These are phyloP conservation scores for Macaranga tanarius DNA, from an alignment of 441 rosid genomes.

Conservation along the genomic window DNA sequence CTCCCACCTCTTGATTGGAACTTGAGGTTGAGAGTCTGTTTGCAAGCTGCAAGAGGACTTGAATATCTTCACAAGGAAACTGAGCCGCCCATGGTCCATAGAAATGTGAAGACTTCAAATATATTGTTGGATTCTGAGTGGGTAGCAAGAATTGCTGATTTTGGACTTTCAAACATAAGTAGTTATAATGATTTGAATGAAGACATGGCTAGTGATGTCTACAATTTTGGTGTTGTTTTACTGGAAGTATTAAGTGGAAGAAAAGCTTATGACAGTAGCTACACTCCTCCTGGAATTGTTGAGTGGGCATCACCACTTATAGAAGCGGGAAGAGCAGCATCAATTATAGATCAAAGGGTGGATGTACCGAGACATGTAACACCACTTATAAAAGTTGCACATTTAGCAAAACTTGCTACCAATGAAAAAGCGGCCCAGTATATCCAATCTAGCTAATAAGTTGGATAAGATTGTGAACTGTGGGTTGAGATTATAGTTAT, in stretches of 20 bases:
- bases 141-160: constrained; percentile 77
- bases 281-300: constrained; percentile 49
- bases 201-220: constrained; percentile 53
- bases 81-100: constrained; percentile 50
- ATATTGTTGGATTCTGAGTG: constrained; percentile 72
- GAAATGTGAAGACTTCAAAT: constrained; percentile 63
- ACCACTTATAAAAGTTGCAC: constrained; percentile 59
- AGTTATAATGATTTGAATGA: constrained; percentile 41
- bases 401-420: constrained; percentile 48
- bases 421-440: constrained; percentile 50
- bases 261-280: constrained; percentile 62
- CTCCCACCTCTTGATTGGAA: constrained; percentile 71
- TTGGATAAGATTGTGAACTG: constrained; percentile 48
- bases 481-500: constrained; percentile 42
- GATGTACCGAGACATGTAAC: constrained; percentile 57
- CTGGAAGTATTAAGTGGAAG: constrained; percentile 82
- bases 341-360: constrained; percentile 41
- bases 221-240: constrained; percentile 60
- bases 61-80: too few relatives aligned
- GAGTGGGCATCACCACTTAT: constrained; percentile 55
- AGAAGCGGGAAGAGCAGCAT: constrained; percentile 45
- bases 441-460: constrained; percentile 38
- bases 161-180: constrained; percentile 53
- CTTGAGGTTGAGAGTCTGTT: constrained; percentile 57
- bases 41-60: too few relatives aligned